Percentiles rank a stretch among this genome's conserved stretches.
These are phyloP conservation scores for Aspergillus sclerotialis DNA, from an alignment of 2,329 filamentous ascomycete species.

Conservation along the genomic window DNA sequence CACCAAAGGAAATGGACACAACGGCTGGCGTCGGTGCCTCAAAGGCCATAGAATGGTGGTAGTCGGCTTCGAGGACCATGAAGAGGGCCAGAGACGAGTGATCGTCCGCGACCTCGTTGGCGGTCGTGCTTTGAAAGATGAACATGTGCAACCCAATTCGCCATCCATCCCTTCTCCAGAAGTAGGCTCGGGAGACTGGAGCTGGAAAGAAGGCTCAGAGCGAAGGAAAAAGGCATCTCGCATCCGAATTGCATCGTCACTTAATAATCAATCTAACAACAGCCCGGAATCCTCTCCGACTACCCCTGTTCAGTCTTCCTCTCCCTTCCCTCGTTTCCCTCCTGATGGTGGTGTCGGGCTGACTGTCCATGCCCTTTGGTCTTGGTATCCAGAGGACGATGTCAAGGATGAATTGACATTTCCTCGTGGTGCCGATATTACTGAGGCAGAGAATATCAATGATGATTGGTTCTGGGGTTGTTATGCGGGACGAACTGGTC, in stretches of 20 bases:
- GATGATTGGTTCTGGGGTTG: constrained; percentile 84
- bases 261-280: constrained; percentile 1
- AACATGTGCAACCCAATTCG: constrained; percentile 33
- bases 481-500: constrained; percentile 70
- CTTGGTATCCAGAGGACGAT: constrained; percentile 61
- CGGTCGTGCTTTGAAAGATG: constrained; percentile 61
- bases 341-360: constrained; percentile 68
- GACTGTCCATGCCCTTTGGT: constrained; percentile 61
- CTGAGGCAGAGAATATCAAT: constrained; percentile 79
- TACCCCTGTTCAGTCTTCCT: constrained; percentile 4
- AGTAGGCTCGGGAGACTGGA: constrained; percentile 30
- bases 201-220: constrained; percentile 35
- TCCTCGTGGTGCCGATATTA: constrained; percentile 73
- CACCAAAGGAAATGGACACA: constrained; percentile 65
- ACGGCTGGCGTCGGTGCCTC: constrained; percentile 77
- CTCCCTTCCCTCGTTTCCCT: constrained; percentile 49
- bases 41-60: constrained; percentile 78
- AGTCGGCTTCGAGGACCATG: constrained; percentile 64
- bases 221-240: constrained; percentile 33
- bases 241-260: constrained; percentile 12
- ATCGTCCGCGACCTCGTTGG: constrained; percentile 70
- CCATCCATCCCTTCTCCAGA: constrained; percentile 15
- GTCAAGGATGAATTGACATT: constrained; percentile 70
- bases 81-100: constrained; percentile 60
- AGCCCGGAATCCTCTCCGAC: constrained; percentile 51